phyloP scores from a whole-genome alignment of 805 yeast genomes.

The Hanseniaspora lachancei region DNA sequence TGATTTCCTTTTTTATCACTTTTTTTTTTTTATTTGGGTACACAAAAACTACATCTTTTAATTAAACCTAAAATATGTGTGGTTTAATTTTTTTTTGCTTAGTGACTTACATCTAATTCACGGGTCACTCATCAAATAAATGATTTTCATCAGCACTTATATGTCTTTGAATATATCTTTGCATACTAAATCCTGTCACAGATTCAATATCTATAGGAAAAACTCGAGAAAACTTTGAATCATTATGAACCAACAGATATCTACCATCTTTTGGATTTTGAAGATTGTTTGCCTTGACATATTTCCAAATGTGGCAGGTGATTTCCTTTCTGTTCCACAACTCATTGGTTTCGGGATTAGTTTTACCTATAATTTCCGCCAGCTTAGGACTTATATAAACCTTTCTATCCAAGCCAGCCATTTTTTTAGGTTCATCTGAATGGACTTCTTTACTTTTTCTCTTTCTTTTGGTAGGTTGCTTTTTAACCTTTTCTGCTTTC shows the following conservation, averaged over 20 bases:
- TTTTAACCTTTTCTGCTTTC: neutral
- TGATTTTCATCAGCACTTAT: neutral
- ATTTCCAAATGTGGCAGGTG: conserved; percentile 56
- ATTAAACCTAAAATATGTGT: neutral
- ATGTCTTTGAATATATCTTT: neutral
- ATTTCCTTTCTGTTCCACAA: conserved; percentile 42
- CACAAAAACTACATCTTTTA: neutral
- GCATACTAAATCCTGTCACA: conserved; percentile 41
- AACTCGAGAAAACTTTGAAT: conserved; percentile 41
- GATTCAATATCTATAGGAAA: conserved; percentile 42
- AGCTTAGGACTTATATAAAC: neutral
- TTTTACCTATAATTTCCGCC: neutral
- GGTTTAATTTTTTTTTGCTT: neutral
- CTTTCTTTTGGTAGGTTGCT: neutral
- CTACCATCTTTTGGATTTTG: conserved; percentile 59
- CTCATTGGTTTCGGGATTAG: neutral
- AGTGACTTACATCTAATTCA: neutral
- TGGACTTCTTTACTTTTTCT: neutral
- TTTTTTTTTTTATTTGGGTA: neutral
- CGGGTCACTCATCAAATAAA: neutral
- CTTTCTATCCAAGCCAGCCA: neutral
- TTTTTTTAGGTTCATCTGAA: neutral
- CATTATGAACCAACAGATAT: conserved; percentile 33
- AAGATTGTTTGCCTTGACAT: conserved; percentile 47
- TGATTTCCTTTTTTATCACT: neutral